These are phyloP conservation scores for Macrophomina tecta DNA, from an alignment of 2,329 filamentous ascomycete species.

Conservation along the genomic window DNA sequence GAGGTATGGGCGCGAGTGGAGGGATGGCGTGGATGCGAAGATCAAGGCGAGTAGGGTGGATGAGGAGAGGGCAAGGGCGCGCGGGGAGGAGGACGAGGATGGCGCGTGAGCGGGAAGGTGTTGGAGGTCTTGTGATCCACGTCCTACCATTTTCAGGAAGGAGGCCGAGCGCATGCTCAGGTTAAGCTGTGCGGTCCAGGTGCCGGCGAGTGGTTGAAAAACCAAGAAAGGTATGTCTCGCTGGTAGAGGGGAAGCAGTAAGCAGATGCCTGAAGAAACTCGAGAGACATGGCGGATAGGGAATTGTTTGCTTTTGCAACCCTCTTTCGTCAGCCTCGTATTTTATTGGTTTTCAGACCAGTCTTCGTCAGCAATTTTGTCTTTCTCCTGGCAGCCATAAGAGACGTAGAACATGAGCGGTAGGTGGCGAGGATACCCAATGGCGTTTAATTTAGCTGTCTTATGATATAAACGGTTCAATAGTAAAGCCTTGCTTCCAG, in stretches of 20 bases:
- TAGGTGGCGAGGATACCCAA: not conserved
- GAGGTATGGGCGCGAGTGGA: slow-evolving; percentile 58
- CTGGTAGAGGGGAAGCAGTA: too few species aligned
- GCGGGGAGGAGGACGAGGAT: not conserved
- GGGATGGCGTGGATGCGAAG: slow-evolving; percentile 60
- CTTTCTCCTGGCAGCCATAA: not conserved
- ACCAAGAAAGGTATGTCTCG: too few species aligned
- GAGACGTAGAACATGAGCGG: not conserved
- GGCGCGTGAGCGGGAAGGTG: not conserved
- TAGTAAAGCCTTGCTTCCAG: not conserved
- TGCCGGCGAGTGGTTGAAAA: too few species aligned
- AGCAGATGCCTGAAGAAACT: too few species aligned
- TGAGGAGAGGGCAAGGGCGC: not conserved
- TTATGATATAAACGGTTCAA: not conserved
- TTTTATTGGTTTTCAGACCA: too few species aligned
- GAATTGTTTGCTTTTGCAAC: too few species aligned
- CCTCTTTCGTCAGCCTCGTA: too few species aligned
- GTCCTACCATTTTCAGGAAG: too few species aligned
- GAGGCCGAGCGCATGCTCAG: too few species aligned
- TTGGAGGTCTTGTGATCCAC: not conserved
- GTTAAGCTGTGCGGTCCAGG: too few species aligned
- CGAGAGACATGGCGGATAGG: too few species aligned
- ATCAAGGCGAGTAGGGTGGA: slow-evolving; percentile 46
- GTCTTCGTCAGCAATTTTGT: not conserved
- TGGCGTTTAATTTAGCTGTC: not conserved